Percentiles rank a stretch among this genome's conserved stretches.
Evolutionary conservation across 768 basidiomycete genomes (phyloP).

Genomic region (Gymnopilus junonius): DNA sequence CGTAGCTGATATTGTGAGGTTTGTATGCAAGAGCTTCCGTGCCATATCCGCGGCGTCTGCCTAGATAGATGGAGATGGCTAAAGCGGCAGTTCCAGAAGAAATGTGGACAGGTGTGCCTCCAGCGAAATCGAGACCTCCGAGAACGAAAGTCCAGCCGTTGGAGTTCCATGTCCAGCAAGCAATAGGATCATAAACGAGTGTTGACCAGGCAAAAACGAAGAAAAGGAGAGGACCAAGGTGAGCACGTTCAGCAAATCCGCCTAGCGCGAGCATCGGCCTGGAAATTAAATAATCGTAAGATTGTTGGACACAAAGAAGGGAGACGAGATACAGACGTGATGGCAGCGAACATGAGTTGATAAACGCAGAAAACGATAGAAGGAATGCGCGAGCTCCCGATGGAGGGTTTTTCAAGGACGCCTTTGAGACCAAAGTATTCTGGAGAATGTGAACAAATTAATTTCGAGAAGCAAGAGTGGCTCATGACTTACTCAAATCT

Average conservation of each 20-base stretch:
- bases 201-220: slow-evolving; percentile 94
- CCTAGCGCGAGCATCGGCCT: slow-evolving; percentile 91
- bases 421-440: slow-evolving; percentile 84
- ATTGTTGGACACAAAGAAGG: not conserved
- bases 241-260: slow-evolving; percentile 89
- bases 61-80: slow-evolving; percentile 92
- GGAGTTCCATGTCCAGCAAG: slow-evolving; percentile 95
- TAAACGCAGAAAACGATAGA: slow-evolving; percentile 81
- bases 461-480: not conserved
- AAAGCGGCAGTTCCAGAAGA: slow-evolving; percentile 92
- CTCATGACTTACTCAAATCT: slow-evolving; percentile 62
- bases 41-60: slow-evolving; percentile 90
- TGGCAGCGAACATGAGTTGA: slow-evolving; percentile 91
- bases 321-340: slow-evolving; percentile 57
- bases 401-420: slow-evolving; percentile 77
- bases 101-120: slow-evolving; percentile 98
- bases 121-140: slow-evolving; percentile 92
- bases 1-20: slow-evolving; percentile 92
- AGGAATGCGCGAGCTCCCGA: slow-evolving; percentile 73
- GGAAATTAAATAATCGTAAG: slow-evolving; percentile 7
- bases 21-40: slow-evolving; percentile 92
- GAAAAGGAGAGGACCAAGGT: slow-evolving; percentile 84
- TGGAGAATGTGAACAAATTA: slow-evolving; percentile 28
- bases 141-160: slow-evolving; percentile 75
- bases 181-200: slow-evolving; percentile 92